Conservation (phyloP, 768 basidiomycete species). For the Boletus reticuloceps region DNA sequence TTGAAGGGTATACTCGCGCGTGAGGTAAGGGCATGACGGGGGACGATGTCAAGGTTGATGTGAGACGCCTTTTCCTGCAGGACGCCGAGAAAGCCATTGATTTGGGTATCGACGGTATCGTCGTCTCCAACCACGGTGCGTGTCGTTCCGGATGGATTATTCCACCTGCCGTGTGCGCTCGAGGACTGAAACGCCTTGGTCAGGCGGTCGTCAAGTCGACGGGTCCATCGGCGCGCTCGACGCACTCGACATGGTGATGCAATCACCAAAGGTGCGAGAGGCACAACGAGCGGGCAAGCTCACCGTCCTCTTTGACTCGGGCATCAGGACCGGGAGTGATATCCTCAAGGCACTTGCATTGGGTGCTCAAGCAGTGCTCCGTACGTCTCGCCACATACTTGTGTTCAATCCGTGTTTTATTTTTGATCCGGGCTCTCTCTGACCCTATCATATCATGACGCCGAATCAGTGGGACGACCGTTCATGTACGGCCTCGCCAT, state of each 20-base stretch:
- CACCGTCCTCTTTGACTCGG: slow-evolving; percentile 67
- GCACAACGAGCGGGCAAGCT: slow-evolving; percentile 61
- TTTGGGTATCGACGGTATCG: slow-evolving; percentile 63
- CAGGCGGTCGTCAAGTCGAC: slow-evolving; percentile 75
- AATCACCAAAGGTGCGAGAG: slow-evolving; percentile 53
- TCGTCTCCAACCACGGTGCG: slow-evolving; percentile 80
- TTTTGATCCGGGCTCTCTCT: neutral
- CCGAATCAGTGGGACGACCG: slow-evolving; percentile 36
- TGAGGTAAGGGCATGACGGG: slow-evolving; percentile 4
- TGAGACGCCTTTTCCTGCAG: neutral
- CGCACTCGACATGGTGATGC: slow-evolving; percentile 66
- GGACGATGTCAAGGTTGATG: neutral
- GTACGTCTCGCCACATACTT: slow-evolving; percentile 23
- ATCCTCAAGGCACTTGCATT: slow-evolving; percentile 55
- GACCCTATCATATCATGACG: no score
- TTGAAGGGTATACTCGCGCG: slow-evolving; percentile 43
- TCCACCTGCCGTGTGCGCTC: neutral
- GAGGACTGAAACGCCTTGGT: neutral
- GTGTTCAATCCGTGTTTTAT: no score
- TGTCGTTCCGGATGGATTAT: neutral
- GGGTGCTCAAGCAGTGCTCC: slow-evolving; percentile 52
- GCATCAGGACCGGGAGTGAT: slow-evolving; percentile 54
- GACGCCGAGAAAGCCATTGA: slow-evolving; percentile 61
- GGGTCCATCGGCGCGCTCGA: slow-evolving; percentile 73
- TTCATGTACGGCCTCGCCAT: slow-evolving; percentile 49